These are phyloP conservation scores for Hypomontagnella submonticulosa DNA, from an alignment of 495 filamentous ascomycete species.

Conservation along the genomic window DNA sequence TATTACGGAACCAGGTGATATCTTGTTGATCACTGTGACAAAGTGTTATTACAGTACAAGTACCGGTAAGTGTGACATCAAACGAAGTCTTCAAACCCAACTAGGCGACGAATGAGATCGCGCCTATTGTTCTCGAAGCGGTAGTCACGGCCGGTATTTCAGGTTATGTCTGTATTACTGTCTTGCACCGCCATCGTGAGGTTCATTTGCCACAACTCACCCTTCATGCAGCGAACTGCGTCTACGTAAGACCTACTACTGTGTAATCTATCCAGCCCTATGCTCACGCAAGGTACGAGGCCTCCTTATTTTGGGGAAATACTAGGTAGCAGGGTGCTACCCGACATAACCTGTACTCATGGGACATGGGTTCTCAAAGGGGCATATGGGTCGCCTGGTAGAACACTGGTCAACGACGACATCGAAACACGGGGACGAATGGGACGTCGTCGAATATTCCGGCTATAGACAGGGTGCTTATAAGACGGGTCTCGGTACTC, in stretches of 20 bases:
- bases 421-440: slow-evolving; percentile 27
- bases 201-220: slow-evolving; percentile 20
- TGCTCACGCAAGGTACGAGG: slow-evolving; percentile 4
- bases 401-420: slow-evolving; percentile 11
- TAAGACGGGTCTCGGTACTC: slow-evolving; percentile 23
- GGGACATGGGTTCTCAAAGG: slow-evolving; percentile 16
- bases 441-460: slow-evolving; percentile 13
- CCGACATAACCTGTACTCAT: background rate
- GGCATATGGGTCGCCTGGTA: slow-evolving; percentile 15
- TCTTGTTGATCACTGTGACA: slow-evolving; percentile 30
- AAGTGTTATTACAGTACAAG: slow-evolving; percentile 17
- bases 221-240: slow-evolving; percentile 1
- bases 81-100: slow-evolving; percentile 13
- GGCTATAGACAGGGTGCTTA: slow-evolving; percentile 31
- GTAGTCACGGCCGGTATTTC: slow-evolving; percentile 32
- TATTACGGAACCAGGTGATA: slow-evolving; percentile 27
- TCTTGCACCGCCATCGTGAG: slow-evolving; percentile 16
- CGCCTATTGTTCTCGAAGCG: slow-evolving; percentile 21
- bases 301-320: background rate
- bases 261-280: slow-evolving; percentile 22
- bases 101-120: slow-evolving; percentile 25
- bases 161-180: slow-evolving; percentile 10
- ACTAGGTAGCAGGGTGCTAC: background rate
- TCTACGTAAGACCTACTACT: slow-evolving; percentile 4
- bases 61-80: slow-evolving; percentile 36